A percentile compares a stretch with the other conserved stretches of the same genome.
These are phyloP conservation scores for Agrostemma githago DNA, from an alignment of 148 eudicot genomes.

Conservation along the genomic window DNA sequence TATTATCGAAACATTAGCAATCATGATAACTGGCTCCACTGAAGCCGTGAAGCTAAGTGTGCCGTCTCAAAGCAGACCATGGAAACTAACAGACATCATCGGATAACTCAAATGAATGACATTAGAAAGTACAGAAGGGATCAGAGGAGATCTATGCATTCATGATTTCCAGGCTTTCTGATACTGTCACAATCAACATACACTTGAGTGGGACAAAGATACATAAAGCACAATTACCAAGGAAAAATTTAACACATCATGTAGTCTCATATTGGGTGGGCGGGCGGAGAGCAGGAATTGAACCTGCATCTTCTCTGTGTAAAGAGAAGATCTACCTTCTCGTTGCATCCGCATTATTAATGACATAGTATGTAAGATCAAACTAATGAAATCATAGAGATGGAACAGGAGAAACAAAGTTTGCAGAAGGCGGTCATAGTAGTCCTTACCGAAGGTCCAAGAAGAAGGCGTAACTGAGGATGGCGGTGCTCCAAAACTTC, in stretches of 20 bases:
- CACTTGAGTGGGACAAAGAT: not conserved
- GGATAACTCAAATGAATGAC: not conserved
- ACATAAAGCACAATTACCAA: not conserved
- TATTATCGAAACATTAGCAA: too few relatives aligned
- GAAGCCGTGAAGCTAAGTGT: not conserved
- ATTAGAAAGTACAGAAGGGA: not conserved
- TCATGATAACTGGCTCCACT: not conserved
- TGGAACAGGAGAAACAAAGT: not conserved
- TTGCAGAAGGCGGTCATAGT: slow-evolving; percentile 1
- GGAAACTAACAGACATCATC: not conserved
- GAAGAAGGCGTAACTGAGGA: slow-evolving; percentile 16
- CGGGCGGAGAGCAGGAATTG: slow-evolving; percentile 33
- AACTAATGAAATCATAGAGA: too few relatives aligned
- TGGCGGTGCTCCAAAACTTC: slow-evolving; percentile 21
- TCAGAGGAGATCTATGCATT: not conserved
- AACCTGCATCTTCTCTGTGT: slow-evolving; percentile 31
- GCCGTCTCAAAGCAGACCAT: not conserved
- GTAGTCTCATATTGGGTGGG: slow-evolving; percentile 9
- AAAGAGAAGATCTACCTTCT: slow-evolving; percentile 28
- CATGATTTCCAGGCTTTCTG: not conserved
- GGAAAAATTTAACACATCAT: not conserved
- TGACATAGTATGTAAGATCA: too few relatives aligned
- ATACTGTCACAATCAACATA: not conserved
- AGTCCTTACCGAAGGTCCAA: slow-evolving; percentile 11
- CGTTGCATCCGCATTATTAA: slow-evolving; percentile 24